Evolutionary conservation across 805 yeast genomes (phyloP).

Genomic region (Candida qinlingensis): DNA sequence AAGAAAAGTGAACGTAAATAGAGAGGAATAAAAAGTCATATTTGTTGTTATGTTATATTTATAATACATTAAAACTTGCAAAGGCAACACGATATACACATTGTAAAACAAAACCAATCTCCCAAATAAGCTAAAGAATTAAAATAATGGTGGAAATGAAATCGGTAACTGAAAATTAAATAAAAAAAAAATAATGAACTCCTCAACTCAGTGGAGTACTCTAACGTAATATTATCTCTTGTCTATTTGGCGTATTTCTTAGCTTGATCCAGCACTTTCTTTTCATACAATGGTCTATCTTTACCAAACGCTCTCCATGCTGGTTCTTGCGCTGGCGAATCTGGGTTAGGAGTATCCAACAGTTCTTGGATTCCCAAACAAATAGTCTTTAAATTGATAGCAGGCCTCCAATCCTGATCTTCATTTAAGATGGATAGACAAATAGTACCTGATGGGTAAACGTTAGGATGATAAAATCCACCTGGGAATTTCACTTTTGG

Average conservation of each 20-base stretch:
- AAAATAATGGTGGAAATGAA: not conserved
- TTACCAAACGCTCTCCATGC: slow-evolving; percentile 85
- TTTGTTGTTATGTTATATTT: not conserved
- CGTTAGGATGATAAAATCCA: slow-evolving; percentile 94
- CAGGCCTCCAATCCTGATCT: slow-evolving; percentile 97
- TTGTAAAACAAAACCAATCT: too few relatives aligned
- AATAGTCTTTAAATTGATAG: slow-evolving; percentile 84
- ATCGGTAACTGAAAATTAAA: not conserved
- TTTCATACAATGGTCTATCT: slow-evolving; percentile 64
- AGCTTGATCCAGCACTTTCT: slow-evolving; percentile 78
- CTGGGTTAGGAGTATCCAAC: slow-evolving; percentile 84
- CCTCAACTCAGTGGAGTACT: not conserved
- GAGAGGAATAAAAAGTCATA: not conserved
- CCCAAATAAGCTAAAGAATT: too few relatives aligned
- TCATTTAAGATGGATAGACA: slow-evolving; percentile 92
- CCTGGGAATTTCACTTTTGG: slow-evolving; percentile 89
- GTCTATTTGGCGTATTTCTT: slow-evolving; percentile 50
- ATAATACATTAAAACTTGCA: not conserved
- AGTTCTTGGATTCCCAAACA: slow-evolving; percentile 90
- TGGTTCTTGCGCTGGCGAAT: slow-evolving; percentile 96
- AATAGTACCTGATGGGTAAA: slow-evolving; percentile 95
- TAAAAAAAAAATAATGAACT: not conserved
- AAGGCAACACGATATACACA: not conserved
- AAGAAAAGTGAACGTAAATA: slow-evolving; percentile 42
- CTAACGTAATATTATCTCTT: not conserved